Conservation (phyloP, 495 filamentous ascomycete species). For the Oleoguttula mirabilis region DNA sequence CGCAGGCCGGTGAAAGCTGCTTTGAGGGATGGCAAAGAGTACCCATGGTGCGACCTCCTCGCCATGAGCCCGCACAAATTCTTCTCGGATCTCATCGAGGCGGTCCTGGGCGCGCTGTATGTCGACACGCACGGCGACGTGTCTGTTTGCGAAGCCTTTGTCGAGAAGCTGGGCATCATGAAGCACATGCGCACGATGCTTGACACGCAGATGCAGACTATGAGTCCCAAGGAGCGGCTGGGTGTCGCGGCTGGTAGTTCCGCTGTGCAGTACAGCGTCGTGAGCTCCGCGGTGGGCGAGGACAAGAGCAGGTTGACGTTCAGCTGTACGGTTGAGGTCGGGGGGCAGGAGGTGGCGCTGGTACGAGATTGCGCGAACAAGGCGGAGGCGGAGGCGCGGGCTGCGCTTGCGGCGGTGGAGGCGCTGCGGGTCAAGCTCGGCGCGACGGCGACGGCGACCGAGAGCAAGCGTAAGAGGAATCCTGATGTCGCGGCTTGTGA, state of each 20-base stretch:
- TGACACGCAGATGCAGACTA: slow-evolving; percentile 43
- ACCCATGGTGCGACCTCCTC: slow-evolving; percentile 66
- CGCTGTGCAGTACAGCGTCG: slow-evolving; percentile 36
- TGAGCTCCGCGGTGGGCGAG: slow-evolving; percentile 8
- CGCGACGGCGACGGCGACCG: too few relatives aligned
- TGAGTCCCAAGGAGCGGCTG: slow-evolving; percentile 65
- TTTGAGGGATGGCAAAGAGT: slow-evolving; percentile 37
- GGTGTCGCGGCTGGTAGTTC: slow-evolving; percentile 42
- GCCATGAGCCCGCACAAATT: slow-evolving; percentile 61
- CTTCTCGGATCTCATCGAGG: slow-evolving; percentile 79
- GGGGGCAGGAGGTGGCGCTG: slow-evolving; percentile 34
- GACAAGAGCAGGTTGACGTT: slow-evolving; percentile 27
- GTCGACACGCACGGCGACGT: slow-evolving; percentile 59
- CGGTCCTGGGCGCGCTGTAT: slow-evolving; percentile 71
- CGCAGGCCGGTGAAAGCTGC: slow-evolving; percentile 39
- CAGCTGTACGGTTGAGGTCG: slow-evolving; percentile 41
- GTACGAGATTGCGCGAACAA: slow-evolving; percentile 37
- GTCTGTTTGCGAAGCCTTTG: slow-evolving; percentile 41
- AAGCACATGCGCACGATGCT: slow-evolving; percentile 51
- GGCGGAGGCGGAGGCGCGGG: slow-evolving; percentile 46
- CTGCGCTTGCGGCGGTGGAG: too few relatives aligned
- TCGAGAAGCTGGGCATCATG: slow-evolving; percentile 54
- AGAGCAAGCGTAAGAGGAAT: too few relatives aligned
- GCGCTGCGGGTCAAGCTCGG: too few relatives aligned
- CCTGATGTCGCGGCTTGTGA: too few relatives aligned